Evolutionary conservation across 2,329 filamentous ascomycete genomes (phyloP).

Genomic region (Claviceps digitariae): DNA sequence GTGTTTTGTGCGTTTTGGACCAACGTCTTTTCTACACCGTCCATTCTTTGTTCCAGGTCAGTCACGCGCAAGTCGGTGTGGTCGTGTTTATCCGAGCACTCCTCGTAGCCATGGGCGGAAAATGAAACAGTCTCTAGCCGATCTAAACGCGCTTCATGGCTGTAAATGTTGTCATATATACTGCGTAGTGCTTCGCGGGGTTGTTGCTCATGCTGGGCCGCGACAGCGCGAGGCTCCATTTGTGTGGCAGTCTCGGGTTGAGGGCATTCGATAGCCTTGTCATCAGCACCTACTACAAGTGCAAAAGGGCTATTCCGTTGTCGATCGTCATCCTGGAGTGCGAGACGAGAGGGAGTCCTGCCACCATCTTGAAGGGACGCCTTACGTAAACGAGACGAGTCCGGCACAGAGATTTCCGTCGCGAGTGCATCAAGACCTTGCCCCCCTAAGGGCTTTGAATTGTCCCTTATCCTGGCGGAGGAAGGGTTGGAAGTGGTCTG

Average conservation of each 20-base stretch:
- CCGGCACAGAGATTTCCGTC: constrained; percentile 9
- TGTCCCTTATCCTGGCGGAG: constrained; percentile 34
- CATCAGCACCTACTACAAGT: constrained; percentile 10
- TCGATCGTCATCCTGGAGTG: constrained; percentile 8
- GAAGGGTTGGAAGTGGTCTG: constrained; percentile 39
- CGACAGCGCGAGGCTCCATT: constrained; percentile 13
- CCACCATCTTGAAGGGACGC: constrained; percentile 15
- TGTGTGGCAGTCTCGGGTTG: constrained; percentile 13
- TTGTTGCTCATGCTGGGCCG: constrained; percentile 9
- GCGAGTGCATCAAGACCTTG: constrained; percentile 39
- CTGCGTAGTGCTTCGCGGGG: constrained; percentile 28
- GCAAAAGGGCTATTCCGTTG: constrained; percentile 14
- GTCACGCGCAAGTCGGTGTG: constrained; percentile 51
- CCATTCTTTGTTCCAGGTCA: constrained; percentile 52
- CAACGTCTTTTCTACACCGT: constrained; percentile 48
- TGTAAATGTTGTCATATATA: constrained; percentile 38
- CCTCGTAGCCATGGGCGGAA: constrained; percentile 50
- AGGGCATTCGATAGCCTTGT: constrained; percentile 5
- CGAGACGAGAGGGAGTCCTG: background rate
- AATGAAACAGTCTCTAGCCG: constrained; percentile 58
- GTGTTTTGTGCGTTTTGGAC: constrained; percentile 27
- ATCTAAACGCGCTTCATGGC: constrained; percentile 53
- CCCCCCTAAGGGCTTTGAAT: constrained; percentile 41
- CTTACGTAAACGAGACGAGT: constrained; percentile 17
- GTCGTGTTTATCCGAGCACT: constrained; percentile 55